Conservation (phyloP, 2,329 filamentous ascomycete species). For the Madurella mycetomatis region DNA sequence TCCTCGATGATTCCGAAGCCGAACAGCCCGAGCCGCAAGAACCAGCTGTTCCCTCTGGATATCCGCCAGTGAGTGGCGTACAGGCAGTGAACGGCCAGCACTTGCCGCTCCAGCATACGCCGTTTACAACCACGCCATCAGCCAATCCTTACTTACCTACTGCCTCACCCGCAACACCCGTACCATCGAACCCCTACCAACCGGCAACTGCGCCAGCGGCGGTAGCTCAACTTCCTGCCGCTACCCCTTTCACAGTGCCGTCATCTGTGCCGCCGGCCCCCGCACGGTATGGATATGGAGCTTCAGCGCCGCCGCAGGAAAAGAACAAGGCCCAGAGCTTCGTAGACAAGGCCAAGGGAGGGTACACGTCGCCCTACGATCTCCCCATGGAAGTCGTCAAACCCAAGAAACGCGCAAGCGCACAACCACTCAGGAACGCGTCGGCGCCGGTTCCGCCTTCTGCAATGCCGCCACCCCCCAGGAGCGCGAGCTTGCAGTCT, state of each 20-base stretch:
- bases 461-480: constrained; percentile 50
- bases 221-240: constrained; percentile 17
- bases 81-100: constrained; percentile 33
- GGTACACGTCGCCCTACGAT: constrained; percentile 93
- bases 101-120: constrained; percentile 27
- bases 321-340: constrained; percentile 71
- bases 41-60: constrained; percentile 24
- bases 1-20: constrained; percentile 66
- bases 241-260: constrained; percentile 23
- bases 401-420: constrained; percentile 60
- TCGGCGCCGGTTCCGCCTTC: constrained; percentile 40
- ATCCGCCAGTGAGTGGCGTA: constrained; percentile 7
- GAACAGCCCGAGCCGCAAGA: constrained; percentile 30
- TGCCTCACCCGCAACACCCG: constrained; percentile 7
- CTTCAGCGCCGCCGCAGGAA: constrained; percentile 39
- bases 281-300: constrained; percentile 34
- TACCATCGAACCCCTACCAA: constrained; percentile 20
- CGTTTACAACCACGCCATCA: constrained; percentile 24
- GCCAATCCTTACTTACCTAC: constrained; percentile 26
- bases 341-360: constrained; percentile 81
- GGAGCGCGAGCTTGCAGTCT: constrained; percentile 39
- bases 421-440: constrained; percentile 48
- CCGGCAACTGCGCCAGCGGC: constrained; percentile 16
- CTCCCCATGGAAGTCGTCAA: constrained; percentile 83
- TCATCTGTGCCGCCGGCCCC: constrained; percentile 25